Base-by-base conservation (phyloP, 257 asterid genomes). In the Solanum commersonii region DNA sequence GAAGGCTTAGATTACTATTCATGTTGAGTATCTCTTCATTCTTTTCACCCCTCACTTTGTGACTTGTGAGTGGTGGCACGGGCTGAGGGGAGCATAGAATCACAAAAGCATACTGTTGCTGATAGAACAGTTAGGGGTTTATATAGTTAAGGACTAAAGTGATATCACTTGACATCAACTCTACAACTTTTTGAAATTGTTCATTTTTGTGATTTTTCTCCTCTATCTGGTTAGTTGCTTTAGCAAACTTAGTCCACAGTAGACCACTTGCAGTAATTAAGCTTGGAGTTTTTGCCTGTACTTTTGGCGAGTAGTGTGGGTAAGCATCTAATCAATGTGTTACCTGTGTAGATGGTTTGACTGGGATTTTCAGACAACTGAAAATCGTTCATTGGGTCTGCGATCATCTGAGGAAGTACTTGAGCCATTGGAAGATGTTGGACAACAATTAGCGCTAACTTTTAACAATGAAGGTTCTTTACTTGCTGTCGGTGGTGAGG, bases 401-500 rank as follows among this genome's bases (percentile, higher is more conserved):
- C 94, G 65, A 90, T 88, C 95, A 84, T 96, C 99, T 44, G 93
- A 95, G 92, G 92, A 88, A 91, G 90, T 90, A 87, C 94, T 95
- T 76, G 89, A 90, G 88, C 88, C 92, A 79, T 90, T 97, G 94
- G 92, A 96, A 92, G 99, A 92, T 89, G 94, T 97, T 88, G 99
- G 94, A 71, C 98, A 94, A 88, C 99, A 97, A 68, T 88, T 97
- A 90, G 93, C 99, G n/a, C 42, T 96, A 89, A 89, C 96, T 35
- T 97, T 97, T 81, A 93, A 90, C 90, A 85, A 77, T 52, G 98
- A 94, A 35, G 99, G 99, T 85, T 94, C 90, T 90, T 87, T 96
- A 90, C 98, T 97, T 84, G 99, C 99, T 67, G 92, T 91, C 44
- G 99, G 99, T 88, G 96, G 98, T 83, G 98, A 97, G 99, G 99